These are phyloP conservation scores for Thuja plicata DNA, from an alignment of 83 land plant species.

Conservation along the genomic window DNA sequence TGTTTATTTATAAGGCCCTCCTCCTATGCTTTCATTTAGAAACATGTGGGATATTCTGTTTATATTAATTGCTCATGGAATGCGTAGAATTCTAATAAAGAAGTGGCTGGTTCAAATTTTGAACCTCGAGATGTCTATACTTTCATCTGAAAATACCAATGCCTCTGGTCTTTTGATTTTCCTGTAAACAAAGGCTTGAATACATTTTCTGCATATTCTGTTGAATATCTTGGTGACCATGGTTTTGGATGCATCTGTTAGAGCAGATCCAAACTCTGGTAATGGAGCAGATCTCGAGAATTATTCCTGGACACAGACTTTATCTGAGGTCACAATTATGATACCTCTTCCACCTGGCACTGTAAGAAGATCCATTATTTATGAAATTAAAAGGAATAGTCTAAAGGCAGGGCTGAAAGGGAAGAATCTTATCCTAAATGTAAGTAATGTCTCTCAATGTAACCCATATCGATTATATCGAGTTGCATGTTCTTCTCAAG, in stretches of 20 bases:
- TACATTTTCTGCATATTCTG: too few relatives aligned
- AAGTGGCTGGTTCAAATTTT: not conserved
- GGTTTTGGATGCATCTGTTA: slow-evolving; percentile 1
- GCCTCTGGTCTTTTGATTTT: not conserved
- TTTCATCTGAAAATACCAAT: not conserved
- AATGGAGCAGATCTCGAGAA: slow-evolving; percentile 91
- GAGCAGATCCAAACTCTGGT: slow-evolving; percentile 75
- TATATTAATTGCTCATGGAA: not conserved
- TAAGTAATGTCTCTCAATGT: slow-evolving; percentile 22
- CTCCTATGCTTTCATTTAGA: too few relatives aligned
- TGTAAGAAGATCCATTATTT: slow-evolving; percentile 61
- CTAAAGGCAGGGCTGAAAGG: slow-evolving; percentile 88
- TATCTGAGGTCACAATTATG: slow-evolving; percentile 72
- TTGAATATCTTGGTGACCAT: not conserved
- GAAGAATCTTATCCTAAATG: slow-evolving; percentile 77
- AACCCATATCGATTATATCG: not conserved
- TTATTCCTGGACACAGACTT: slow-evolving; percentile 88
- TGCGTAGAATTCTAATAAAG: not conserved
- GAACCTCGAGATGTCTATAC: not conserved
- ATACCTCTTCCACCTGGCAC: slow-evolving; percentile 82
- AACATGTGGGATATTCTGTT: not conserved
- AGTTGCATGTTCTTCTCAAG: not conserved
- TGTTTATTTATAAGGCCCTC: not conserved
- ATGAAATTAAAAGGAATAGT: slow-evolving; percentile 89
- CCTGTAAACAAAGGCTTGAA: not conserved